Evolutionary conservation across 768 basidiomycete genomes (phyloP), one percentile per base, ranked within the genome.

Genomic region (Trametes gibbosa): DNA sequence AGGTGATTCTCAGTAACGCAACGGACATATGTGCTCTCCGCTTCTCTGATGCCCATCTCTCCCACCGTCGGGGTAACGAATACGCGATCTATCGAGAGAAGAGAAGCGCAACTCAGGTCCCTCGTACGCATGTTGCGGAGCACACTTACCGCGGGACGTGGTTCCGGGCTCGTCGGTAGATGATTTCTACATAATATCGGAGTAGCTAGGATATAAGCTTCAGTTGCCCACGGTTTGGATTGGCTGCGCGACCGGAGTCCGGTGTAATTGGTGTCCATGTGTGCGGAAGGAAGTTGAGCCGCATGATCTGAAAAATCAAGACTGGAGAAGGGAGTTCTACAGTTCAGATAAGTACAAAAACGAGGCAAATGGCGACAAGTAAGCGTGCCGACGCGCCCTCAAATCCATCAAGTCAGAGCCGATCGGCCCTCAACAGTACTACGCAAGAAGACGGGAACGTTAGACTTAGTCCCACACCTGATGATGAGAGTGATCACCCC

Each of bases 71-170:
- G 50, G n/a, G 48, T 49, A 29, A 49, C 35, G 48, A n/a, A 49
- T 49, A 25, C 48, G 50, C 50, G 50, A 41, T 40, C 40, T 41
- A n/a, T 42, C 50, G n/a, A 27, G 50, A 29, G 39, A 52, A 52
- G 29, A 52, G 50, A 52, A 52, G 39, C 39, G n/a, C 34, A 29
- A 5, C 25, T 52, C 39, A 52, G 39, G n/a, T 16, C 25, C 39
- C 40, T 39, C 12, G 40, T 14, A 40, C 50, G 40, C 40, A 25
- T 41, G 50, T 21, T 52, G 39, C 39, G 23, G 32, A n/a, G 34
- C 8, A 14, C 37, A 45, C 43, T 21, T 45, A 45, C 43, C 43
- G 43, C 43, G 43, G 42, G 43, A 45, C 23, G 8, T 13, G 14
- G 23, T 23, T 3, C 43, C 43, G 43, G 43, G 43, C 43, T 45